Base-by-base conservation (phyloP, 2,329 filamentous ascomycete species). In the Alternaria incomplexa region DNA sequence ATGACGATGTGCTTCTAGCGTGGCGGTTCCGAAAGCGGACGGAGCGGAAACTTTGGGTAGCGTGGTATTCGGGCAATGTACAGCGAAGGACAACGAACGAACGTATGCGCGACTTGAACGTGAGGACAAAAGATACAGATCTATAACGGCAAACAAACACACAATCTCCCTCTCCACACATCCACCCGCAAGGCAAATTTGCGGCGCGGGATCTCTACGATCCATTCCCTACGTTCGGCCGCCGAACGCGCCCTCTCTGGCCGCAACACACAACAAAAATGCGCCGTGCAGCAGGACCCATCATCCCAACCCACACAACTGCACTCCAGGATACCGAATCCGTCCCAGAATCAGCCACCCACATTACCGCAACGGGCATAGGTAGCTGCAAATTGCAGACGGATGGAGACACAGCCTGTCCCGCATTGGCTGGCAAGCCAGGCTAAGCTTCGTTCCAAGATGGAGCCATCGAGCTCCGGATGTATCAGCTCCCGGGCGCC, bases 401-500 rank as follows among this genome's bases (percentile, higher is more conserved):
- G 55, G 51, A 30, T 43, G 61, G 58, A 47, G 58, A 73, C 36
- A 75, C 73, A 73, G 72, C 55, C 61, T n/a, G 17, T 46, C 43
- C 63, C 57, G 53, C 56, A 73, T 74, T 75, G 73, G 73, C 54
- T 62, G 56, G 28, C n/a, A 26, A 32, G 40, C 63, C 64, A 58
- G 60, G 66, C 64, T 74, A 75, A 77, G 77, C 74, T 76, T 73
- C 48, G 74, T 74, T 75, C 70, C 71, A 76, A 68, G 71, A 65
- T 50, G 47, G 65, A 46, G 53, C 68, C 64, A 66, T 69, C 63
- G 65, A 56, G 45, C 63, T 69, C 71, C 75, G 77, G 76, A 77
- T 75, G 75, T 74, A 64, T 72, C 73, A 75, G 23, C 62, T 73
- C 70, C 77, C 75, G 77, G 28, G 68, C 71, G 73, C 74, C 69